Evolutionary conservation across 345 rosid genomes (phyloP).

Genomic region (Citrus medica): DNA sequence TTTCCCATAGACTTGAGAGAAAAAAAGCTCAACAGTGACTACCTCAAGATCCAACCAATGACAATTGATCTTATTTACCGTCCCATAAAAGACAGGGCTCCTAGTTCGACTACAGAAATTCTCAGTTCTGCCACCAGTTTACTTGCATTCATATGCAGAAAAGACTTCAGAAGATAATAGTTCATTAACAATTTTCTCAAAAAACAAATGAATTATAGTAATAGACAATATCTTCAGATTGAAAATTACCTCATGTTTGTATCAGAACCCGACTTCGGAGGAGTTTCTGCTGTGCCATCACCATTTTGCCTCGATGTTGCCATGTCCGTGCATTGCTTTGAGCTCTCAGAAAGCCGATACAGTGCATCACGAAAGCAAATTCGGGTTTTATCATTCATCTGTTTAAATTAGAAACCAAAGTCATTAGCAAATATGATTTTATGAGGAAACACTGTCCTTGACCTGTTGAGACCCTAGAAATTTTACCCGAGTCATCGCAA

Average conservation of each 20-base stretch:
- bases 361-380: conserved; percentile 78
- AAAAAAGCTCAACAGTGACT: not conserved
- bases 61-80: not conserved
- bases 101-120: not conserved
- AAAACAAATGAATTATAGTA: not conserved
- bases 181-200: not conserved
- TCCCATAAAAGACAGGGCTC: not conserved
- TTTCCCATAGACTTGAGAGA: not conserved
- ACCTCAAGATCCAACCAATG: not conserved
- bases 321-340: conserved; percentile 27
- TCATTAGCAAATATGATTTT: not conserved
- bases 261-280: conserved; percentile 21
- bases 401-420: conserved; percentile 15
- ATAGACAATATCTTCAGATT: not conserved
- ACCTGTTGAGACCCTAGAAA: not conserved
- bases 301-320: conserved; percentile 11
- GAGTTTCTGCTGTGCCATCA: conserved; percentile 16
- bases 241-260: conserved; percentile 25
- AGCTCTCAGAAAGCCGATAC: conserved; percentile 78
- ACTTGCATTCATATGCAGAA: not conserved
- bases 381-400: conserved; percentile 63
- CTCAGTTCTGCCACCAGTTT: not conserved
- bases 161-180: not conserved
- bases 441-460: not conserved
- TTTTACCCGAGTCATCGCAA: conserved; percentile 63